Evolutionary conservation across 1,139 yeast species (phyloP), one percentile per base, ranked within the genome.

Genomic region (Magnusiomyces suaveolens): DNA sequence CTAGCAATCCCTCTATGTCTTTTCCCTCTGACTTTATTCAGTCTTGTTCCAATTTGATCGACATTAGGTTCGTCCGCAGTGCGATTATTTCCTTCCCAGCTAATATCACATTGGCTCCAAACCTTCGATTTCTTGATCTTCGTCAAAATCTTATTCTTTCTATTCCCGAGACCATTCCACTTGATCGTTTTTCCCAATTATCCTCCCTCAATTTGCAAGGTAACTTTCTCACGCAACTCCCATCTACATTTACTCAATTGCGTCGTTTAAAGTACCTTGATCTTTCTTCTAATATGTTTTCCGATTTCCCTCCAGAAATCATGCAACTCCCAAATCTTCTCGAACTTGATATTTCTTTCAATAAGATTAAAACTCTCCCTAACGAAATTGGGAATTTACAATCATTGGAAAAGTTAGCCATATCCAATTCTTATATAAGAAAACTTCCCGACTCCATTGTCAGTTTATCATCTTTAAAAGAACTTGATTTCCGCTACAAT

Each of bases 11-110:
- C 6, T 84, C 95, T 24, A 84, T 90, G 53, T 81, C 83, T 56
- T 74, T 90, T 39, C 96, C 97, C 0, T 72, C 82, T 56, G 96
- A 89, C 66, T 89, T 89, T 66, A 83, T 89, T 61, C 95, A 88
- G 66, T 81, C 87, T 32, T 85, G 96, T 61, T 77, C 81, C 52
- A 86, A 86, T 63, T 73, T 90, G 60, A 77, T 79, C 36, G 78
- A 81, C 55, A 75, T 89, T 57, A 77, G 82, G 54, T 87, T 83
- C 72, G 81, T 87, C 1, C 76, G 82, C 58, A 86, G 87, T 63
- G 86, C 94, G 55, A 80, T 87, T 20, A 79, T 84, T 8, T 77
- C 75, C 53, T 85, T 90, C 65, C 97, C 97, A 1, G 68, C 75
- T 43, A 84, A 87, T 61, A 76, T 90, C 51, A 75, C 84, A 2